A percentile compares a stretch with the other conserved stretches of the same genome.
phyloP scores from a whole-genome alignment of 164 flowering plant genomes.

The Tetracentron sinense region DNA sequence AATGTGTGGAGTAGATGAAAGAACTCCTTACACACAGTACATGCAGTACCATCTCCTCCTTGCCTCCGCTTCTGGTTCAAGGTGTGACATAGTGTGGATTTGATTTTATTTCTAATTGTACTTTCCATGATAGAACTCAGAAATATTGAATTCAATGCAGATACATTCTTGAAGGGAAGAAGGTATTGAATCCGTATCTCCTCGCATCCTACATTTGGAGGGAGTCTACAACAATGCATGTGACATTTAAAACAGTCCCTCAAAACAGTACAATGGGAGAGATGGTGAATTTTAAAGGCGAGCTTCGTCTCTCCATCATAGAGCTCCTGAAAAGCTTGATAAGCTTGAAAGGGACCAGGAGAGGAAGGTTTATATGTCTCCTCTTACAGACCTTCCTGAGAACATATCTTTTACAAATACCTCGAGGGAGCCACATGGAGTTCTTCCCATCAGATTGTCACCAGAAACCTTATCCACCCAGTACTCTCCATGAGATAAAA shows the following conservation, averaged over 20 bases:
- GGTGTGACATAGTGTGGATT: conserved; percentile 23
- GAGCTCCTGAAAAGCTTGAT: conserved; percentile 36
- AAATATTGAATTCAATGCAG: conserved; percentile 24
- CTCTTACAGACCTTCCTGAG: conserved; percentile 29
- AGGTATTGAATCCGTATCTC: conserved; percentile 53
- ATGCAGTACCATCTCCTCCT: conserved; percentile 51
- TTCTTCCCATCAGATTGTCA: conserved; percentile 9
- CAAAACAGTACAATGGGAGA: conserved; percentile 10
- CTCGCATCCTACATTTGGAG: conserved; percentile 38
- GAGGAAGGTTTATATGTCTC: conserved; percentile 29
- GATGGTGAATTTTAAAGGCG: conserved; percentile 32
- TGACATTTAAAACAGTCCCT: conserved; percentile 26
- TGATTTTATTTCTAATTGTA: background rate
- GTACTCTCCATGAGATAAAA: conserved; percentile 33
- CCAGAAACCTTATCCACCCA: conserved; percentile 32
- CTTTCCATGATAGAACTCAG: background rate
- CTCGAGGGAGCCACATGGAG: conserved; percentile 26
- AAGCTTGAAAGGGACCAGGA: conserved; percentile 36
- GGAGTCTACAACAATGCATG: conserved; percentile 47
- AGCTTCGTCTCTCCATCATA: conserved; percentile 35
- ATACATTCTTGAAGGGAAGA: conserved; percentile 56
- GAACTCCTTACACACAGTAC: conserved; percentile 54
- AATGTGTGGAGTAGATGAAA: conserved; percentile 37
- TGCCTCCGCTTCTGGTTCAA: conserved; percentile 57
- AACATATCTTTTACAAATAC: conserved; percentile 44